Conservation (phyloP, 192 early-diverging fungal genomes). For the Coemansia sp. region DNA sequence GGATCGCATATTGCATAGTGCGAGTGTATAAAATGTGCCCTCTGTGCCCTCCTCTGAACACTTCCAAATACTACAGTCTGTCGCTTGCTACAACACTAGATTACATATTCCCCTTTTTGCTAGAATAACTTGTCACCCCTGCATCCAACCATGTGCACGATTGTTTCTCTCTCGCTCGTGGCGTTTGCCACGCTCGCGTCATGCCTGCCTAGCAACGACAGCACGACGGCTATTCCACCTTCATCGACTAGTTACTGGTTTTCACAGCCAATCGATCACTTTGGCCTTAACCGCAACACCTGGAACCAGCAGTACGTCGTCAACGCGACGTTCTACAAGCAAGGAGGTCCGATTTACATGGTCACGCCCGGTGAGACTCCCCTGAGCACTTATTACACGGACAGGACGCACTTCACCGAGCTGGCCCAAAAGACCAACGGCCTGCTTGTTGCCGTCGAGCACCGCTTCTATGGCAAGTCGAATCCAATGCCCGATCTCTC, state of each 20-base stretch:
- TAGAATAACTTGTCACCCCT: background rate
- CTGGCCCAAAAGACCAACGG: constrained; percentile 58
- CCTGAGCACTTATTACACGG: constrained; percentile 12
- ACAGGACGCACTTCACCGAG: constrained; percentile 25
- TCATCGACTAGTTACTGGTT: constrained; percentile 33
- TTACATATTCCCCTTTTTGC: background rate
- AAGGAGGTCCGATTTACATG: constrained; percentile 36
- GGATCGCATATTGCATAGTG: background rate
- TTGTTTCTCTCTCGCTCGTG: constrained; percentile 1
- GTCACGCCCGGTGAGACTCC: constrained; percentile 31
- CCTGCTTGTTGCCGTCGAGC: constrained; percentile 59
- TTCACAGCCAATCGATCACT: constrained; percentile 37
- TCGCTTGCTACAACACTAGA: background rate
- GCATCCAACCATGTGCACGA: background rate
- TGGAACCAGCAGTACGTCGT: constrained; percentile 35
- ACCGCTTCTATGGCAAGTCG: constrained; percentile 61
- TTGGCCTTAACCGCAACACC: constrained; percentile 21
- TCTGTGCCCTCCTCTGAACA: background rate
- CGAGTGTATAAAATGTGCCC: background rate
- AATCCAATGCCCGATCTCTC: constrained; percentile 52
- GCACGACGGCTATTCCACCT: constrained; percentile 8
- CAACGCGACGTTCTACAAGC: constrained; percentile 42
- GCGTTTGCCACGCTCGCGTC: constrained; percentile 10
- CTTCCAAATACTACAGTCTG: background rate
- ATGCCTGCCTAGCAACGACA: constrained; percentile 1